Base-by-base conservation (phyloP, 805 yeast species). In the Candida gorgasii region DNA sequence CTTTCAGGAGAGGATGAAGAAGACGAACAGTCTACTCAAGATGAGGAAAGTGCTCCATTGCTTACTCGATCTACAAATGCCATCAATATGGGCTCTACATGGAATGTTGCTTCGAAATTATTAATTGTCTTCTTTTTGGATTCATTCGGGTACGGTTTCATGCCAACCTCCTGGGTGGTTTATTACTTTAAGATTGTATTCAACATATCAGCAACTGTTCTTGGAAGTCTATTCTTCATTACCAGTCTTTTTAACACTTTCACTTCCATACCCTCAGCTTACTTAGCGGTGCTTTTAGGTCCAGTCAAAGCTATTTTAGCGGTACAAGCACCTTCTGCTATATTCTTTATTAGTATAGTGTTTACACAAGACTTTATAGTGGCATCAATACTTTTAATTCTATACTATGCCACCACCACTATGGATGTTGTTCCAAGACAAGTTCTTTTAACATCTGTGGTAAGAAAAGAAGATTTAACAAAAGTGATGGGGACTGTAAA, bases 341-440 rank as follows among this genome's bases (percentile, higher is more conserved):
- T 80, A 0, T 79, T 86, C 46, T 76, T 82, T 52, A 69, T 78
- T 2, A 37, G 71, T 11, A 54, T 67, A 22, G 62, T 68, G 0
- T 48, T 57, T n/a, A 44, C 52, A 15, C 15, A 32, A 6, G 51
- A 57, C 5, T 59, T 56, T 27, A 15, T 50, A 1, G 68, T 80
- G 8, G 85, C 92, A 0, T 70, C 85, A 19, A 42, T 65, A 0
- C 61, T 79, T 5, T 67, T 85, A 24, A 50, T 82, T 15, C 57
- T 76, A 18, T 79, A 86, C 49, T 81, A 80, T 45, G 65, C 82
- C 2, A 78, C 88, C 0, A 72, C 82, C 2, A 79, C 90, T 1
- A 88, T 89, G 90, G 97, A 89, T 58, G 96, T 89, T 20, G 93
- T 89, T 2, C 96, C 97, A 5, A 76, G 97, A 39, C 96, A 89